A percentile compares a stretch with the other conserved stretches of the same genome.
Evolutionary conservation across 352 stramenopile genomes (phyloP).

Genomic region (Phytophthora pini): DNA sequence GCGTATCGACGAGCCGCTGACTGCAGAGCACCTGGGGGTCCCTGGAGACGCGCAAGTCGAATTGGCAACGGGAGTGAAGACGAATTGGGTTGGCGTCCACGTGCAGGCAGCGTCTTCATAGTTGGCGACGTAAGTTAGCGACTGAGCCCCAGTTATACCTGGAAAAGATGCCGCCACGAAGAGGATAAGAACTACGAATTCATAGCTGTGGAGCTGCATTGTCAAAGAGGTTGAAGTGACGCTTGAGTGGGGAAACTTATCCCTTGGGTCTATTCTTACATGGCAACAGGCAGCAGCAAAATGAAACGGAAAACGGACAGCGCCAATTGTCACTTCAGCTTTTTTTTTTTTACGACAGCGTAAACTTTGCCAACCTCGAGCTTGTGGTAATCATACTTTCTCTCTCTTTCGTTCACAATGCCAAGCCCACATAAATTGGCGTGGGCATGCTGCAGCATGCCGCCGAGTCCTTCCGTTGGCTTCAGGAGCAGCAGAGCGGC

Average conservation of each 20-base stretch:
- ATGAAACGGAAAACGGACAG: no score
- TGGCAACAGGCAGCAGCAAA: no score
- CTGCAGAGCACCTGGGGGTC: background rate
- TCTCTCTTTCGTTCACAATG: no score
- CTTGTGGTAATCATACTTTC: slow-evolving; percentile 5
- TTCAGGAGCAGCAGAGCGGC: slow-evolving; percentile 26
- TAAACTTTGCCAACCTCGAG: slow-evolving; percentile 2
- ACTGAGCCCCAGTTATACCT: background rate
- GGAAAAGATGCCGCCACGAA: background rate
- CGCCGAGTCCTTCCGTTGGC: slow-evolving; percentile 30
- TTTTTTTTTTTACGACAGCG: background rate
- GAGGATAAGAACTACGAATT: background rate
- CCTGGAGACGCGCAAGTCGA: background rate
- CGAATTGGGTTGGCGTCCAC: slow-evolving; percentile 3
- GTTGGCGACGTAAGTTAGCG: background rate
- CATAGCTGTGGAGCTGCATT: background rate
- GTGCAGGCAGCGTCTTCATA: slow-evolving; percentile 1
- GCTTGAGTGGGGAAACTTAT: no score
- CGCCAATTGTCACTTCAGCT: no score
- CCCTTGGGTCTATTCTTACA: no score
- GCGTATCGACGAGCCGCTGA: background rate
- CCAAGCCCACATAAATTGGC: no score
- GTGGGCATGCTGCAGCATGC: slow-evolving; percentile 28
- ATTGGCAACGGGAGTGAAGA: slow-evolving; percentile 1
- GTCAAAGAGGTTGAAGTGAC: background rate